Evolutionary conservation across 495 filamentous ascomycete species (phyloP).

Genomic region (Talaromyces ruber): DNA sequence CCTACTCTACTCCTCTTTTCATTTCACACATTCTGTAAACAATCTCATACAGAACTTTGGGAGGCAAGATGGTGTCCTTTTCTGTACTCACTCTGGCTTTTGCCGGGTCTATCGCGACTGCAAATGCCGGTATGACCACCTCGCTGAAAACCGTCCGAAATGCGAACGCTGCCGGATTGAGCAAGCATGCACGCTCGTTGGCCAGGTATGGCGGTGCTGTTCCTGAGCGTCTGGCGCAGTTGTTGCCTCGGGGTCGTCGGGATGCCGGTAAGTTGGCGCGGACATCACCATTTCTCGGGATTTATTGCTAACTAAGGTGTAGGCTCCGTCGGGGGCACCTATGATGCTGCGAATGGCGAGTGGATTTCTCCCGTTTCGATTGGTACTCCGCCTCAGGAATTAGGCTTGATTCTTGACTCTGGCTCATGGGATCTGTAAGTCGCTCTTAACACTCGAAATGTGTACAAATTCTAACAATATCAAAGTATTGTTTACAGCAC

Average conservation of each 20-base stretch:
- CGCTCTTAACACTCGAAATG: not conserved
- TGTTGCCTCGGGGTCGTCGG: not conserved
- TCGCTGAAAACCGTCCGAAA: constrained; percentile 3
- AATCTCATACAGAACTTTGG: too few species aligned
- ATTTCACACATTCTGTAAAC: too few species aligned
- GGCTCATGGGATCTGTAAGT: constrained; percentile 67
- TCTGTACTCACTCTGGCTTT: not conserved
- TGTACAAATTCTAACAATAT: not conserved
- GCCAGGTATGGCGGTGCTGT: not conserved
- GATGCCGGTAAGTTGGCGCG: not conserved
- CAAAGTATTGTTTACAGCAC: not conserved
- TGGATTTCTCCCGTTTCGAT: not conserved
- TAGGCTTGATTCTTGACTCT: constrained; percentile 39
- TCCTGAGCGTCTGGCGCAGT: not conserved
- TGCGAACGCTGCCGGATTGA: not conserved
- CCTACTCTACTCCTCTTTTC: too few species aligned
- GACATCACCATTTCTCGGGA: not conserved
- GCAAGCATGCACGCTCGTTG: not conserved
- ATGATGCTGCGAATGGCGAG: not conserved
- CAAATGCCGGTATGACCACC: not conserved
- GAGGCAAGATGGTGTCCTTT: not conserved
- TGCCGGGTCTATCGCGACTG: not conserved
- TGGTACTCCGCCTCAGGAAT: not conserved
- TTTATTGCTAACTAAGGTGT: not conserved
- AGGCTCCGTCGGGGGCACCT: not conserved